These are phyloP conservation scores for Aspergillus diversus DNA, from an alignment of 495 filamentous ascomycete genomes.

Conservation along the genomic window DNA sequence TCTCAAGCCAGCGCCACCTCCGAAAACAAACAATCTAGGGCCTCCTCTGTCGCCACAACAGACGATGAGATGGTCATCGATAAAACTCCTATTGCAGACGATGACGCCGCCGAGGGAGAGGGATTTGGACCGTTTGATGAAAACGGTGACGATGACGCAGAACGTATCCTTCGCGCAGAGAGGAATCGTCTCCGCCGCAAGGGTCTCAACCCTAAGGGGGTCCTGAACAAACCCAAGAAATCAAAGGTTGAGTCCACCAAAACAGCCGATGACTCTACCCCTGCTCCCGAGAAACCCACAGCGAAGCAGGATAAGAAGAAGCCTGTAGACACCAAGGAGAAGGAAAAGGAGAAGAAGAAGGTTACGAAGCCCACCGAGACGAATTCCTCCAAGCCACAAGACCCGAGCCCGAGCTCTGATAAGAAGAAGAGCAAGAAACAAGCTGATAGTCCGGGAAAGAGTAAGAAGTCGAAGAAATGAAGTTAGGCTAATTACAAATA, in stretches of 20 bases:
- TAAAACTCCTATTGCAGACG: slow-evolving; percentile 52
- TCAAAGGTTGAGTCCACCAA: slow-evolving; percentile 24
- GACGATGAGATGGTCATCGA: slow-evolving; percentile 41
- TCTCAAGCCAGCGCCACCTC: slow-evolving; percentile 31
- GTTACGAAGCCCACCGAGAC: background rate
- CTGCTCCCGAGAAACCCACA: slow-evolving; percentile 10
- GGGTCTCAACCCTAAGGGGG: slow-evolving; percentile 67
- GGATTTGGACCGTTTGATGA: slow-evolving; percentile 65
- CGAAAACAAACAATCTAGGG: slow-evolving; percentile 22
- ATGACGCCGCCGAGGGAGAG: slow-evolving; percentile 45
- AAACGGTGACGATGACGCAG: slow-evolving; percentile 60
- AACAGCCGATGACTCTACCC: slow-evolving; percentile 8
- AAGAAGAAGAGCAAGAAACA: slow-evolving; percentile 24
- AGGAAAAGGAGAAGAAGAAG: slow-evolving; percentile 5
- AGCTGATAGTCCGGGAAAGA: slow-evolving; percentile 16
- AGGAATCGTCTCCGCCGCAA: slow-evolving; percentile 63
- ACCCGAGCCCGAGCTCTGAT: slow-evolving; percentile 20
- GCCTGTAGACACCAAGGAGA: slow-evolving; percentile 7
- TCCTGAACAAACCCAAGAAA: slow-evolving; percentile 49
- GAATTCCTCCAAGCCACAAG: slow-evolving; percentile 5
- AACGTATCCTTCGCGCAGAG: slow-evolving; percentile 62
- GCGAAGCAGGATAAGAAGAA: slow-evolving; percentile 25
- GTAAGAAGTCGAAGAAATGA: slow-evolving; percentile 47
- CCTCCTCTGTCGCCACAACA: slow-evolving; percentile 27
- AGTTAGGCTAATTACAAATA: slow-evolving; percentile 22